Percentiles rank a stretch among this genome's conserved stretches.
These are phyloP conservation scores for Phytophthora melonis DNA, from an alignment of 352 stramenopile genomes.

Conservation along the genomic window DNA sequence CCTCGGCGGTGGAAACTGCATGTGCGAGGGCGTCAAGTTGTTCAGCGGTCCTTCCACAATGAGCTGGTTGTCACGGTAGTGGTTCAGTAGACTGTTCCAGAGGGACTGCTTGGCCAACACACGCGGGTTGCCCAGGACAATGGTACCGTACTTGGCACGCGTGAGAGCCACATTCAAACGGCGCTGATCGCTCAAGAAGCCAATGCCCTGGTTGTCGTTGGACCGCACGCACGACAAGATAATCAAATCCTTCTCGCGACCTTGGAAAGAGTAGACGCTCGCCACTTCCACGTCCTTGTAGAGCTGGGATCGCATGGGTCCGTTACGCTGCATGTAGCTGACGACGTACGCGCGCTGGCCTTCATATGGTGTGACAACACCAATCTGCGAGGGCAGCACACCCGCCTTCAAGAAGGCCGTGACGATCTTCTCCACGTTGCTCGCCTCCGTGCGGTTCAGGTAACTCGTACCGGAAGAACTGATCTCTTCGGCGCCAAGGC, in stretches of 20 bases:
- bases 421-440: slow-evolving; percentile 98
- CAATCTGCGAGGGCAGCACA: slow-evolving; percentile 93
- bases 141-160: slow-evolving; percentile 98
- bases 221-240: slow-evolving; percentile 98
- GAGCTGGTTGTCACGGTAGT: slow-evolving; percentile 97
- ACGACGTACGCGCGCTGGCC: slow-evolving; percentile 99
- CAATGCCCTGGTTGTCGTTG: slow-evolving; percentile 99
- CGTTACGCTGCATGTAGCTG: slow-evolving; percentile 97
- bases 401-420: slow-evolving; percentile 96
- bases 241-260: slow-evolving; percentile 99
- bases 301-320: slow-evolving; percentile 92
- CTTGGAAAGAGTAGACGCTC: slow-evolving; percentile 99
- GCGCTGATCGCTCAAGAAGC: slow-evolving; percentile 98
- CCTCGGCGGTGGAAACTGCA: slow-evolving; percentile 94
- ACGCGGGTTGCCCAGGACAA: slow-evolving; percentile 98
- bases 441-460: slow-evolving; percentile 98
- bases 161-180: slow-evolving; percentile 99
- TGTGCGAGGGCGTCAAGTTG: slow-evolving; percentile 97
- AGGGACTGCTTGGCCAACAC: slow-evolving; percentile 97
- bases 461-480: slow-evolving; percentile 98
- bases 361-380: slow-evolving; percentile 98
- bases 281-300: slow-evolving; percentile 99
- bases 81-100: slow-evolving; percentile 97
- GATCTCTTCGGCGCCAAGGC: slow-evolving; percentile 97
- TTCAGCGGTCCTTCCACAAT: slow-evolving; percentile 97